Conservation (phyloP, 371 early-diverging fungal species). For the Mortierella sp. region DNA sequence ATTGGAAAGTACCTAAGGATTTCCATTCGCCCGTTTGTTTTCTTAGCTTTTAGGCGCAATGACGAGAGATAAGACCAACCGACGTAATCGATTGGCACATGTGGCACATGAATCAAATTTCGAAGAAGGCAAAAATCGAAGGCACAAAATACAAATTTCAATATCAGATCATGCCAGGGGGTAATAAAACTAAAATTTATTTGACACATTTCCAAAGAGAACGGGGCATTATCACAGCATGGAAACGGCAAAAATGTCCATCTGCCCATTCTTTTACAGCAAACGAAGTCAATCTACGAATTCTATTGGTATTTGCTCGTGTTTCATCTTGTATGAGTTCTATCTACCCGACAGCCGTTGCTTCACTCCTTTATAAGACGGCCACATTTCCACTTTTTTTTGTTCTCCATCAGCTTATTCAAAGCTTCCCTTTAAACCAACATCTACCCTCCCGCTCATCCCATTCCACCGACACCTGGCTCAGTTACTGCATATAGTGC, state of each 20-base stretch:
- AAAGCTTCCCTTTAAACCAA: not conserved
- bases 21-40: not conserved
- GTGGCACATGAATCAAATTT: too few relatives aligned
- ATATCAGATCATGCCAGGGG: not conserved
- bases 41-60: not conserved
- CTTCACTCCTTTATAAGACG: not conserved
- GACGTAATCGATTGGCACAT: too few relatives aligned
- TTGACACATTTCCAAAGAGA: too few relatives aligned
- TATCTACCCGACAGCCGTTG: not conserved
- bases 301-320: too few relatives aligned
- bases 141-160: not conserved
- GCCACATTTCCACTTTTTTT: too few relatives aligned
- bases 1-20: not conserved
- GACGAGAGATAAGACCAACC: not conserved
- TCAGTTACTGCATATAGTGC: not conserved
- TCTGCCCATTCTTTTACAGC: too few relatives aligned
- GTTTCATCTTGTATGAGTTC: not conserved
- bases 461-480: slow-evolving; percentile 9
- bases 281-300: too few relatives aligned
- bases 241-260: too few relatives aligned
- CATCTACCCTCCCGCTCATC: not conserved
- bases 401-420: too few relatives aligned
- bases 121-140: not conserved
- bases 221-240: not conserved
- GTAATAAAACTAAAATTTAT: too few relatives aligned